Evolutionary conservation across 1,284 basidiomycete genomes (phyloP).

Genomic region (Coniferiporia weirii): DNA sequence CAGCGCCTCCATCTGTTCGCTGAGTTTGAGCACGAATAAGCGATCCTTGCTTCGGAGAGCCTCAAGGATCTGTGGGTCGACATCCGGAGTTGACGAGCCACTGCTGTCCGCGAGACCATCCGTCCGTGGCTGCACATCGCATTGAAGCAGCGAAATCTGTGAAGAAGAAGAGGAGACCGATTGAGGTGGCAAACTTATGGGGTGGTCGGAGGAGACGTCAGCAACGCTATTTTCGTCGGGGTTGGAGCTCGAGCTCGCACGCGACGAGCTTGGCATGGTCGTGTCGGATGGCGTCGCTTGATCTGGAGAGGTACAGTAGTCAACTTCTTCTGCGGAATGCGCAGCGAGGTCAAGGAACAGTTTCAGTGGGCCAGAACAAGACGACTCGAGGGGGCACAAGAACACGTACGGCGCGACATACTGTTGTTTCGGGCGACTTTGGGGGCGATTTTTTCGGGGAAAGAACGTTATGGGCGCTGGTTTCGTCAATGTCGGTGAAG

Average conservation of each 20-base stretch:
- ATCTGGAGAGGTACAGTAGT: constrained; percentile 2
- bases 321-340: constrained; percentile 1
- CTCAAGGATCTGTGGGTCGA: constrained; percentile 73
- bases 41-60: constrained; percentile 83
- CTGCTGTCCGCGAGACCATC: constrained; percentile 7
- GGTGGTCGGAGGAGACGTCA: constrained; percentile 5
- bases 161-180: constrained; percentile 1
- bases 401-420: constrained; percentile 16
- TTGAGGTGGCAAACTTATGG: background rate
- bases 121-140: constrained; percentile 4
- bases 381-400: background rate
- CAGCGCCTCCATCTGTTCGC: constrained; percentile 73
- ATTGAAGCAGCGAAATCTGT: constrained; percentile 1
- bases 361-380: background rate
- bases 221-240: background rate
- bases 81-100: constrained; percentile 34
- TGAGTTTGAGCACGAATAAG: constrained; percentile 77
- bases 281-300: background rate
- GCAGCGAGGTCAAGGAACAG: background rate
- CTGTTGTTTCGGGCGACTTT: background rate
- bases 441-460: background rate
- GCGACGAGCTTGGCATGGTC: constrained; percentile 10
- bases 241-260: constrained; percentile 9
- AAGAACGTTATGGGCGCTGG: background rate
- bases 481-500: background rate